A percentile compares a stretch with the other conserved stretches of the same genome.
These are phyloP conservation scores for Monilinia vaccinii-corymbosi DNA, from an alignment of 2,329 filamentous ascomycete genomes.

Conservation along the genomic window DNA sequence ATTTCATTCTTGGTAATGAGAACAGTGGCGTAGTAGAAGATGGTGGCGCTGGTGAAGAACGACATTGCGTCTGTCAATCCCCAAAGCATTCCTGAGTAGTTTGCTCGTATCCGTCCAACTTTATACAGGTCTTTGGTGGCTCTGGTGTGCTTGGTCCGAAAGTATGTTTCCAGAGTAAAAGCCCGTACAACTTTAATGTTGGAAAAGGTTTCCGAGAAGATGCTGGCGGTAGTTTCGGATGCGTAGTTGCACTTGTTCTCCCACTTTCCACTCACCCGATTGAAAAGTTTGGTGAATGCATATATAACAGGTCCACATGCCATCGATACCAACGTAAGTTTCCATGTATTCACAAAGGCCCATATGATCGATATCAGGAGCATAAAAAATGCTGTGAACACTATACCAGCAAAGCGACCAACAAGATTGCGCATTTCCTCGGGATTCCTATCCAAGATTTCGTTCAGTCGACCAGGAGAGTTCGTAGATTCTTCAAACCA, in stretches of 20 bases:
- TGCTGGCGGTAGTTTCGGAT: slow-evolving; percentile 47
- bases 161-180: slow-evolving; percentile 64
- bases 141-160: slow-evolving; percentile 51
- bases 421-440: slow-evolving; percentile 83
- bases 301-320: slow-evolving; percentile 60
- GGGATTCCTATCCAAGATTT: slow-evolving; percentile 69
- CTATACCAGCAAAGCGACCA: slow-evolving; percentile 64
- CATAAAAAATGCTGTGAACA: slow-evolving; percentile 60
- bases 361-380: slow-evolving; percentile 60
- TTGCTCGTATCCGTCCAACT: slow-evolving; percentile 56
- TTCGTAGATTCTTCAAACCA: slow-evolving; percentile 72
- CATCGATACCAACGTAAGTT: slow-evolving; percentile 68
- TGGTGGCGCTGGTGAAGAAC: slow-evolving; percentile 63
- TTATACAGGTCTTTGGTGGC: slow-evolving; percentile 44
- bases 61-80: slow-evolving; percentile 68
- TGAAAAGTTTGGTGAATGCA: slow-evolving; percentile 54
- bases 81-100: slow-evolving; percentile 61
- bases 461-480: slow-evolving; percentile 52
- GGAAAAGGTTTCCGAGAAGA: slow-evolving; percentile 66
- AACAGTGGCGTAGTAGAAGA: slow-evolving; percentile 74
- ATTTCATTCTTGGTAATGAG: slow-evolving; percentile 45
- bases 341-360: slow-evolving; percentile 69
- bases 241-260: slow-evolving; percentile 59
- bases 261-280: slow-evolving; percentile 59
- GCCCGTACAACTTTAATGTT: slow-evolving; percentile 73